Conservation (phyloP, 176 grass and related monocot genomes). For the Oryza longistaminata region DNA sequence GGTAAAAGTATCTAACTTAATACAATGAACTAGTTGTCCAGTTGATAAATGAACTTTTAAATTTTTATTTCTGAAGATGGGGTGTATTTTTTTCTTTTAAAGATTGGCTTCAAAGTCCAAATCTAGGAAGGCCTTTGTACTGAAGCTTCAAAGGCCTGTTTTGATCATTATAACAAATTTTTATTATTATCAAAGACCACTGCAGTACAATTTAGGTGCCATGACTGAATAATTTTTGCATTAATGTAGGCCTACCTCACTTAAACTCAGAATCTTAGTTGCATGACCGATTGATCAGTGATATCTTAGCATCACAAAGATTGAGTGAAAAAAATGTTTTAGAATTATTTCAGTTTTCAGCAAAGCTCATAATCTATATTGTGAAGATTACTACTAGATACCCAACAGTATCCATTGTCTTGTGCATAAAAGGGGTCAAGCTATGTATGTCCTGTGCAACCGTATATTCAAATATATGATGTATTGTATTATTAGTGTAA, state of each 20-base stretch:
- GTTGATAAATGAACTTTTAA: background rate
- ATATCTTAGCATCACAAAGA: background rate
- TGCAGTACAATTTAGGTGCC: background rate
- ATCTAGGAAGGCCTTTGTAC: background rate
- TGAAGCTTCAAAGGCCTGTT: background rate
- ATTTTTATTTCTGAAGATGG: background rate
- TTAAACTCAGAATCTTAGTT: background rate
- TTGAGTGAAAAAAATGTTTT: background rate
- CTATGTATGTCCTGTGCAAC: no score
- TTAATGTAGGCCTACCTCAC: background rate
- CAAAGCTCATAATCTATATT: conserved; percentile 5
- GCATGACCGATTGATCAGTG: conserved; percentile 5
- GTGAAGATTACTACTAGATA: background rate
- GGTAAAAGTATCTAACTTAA: background rate
- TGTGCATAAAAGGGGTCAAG: no score
- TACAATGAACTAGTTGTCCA: background rate
- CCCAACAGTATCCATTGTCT: conserved; percentile 6
- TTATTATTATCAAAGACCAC: background rate
- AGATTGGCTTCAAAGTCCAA: background rate
- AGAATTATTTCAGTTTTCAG: background rate
- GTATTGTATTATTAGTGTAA: no score
- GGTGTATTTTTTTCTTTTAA: background rate
- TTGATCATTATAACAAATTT: conserved; percentile 7
- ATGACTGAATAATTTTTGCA: background rate
- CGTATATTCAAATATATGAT: no score